Base-by-base conservation (phyloP, 768 basidiomycete species). In the Leccinum disarticulatum region DNA sequence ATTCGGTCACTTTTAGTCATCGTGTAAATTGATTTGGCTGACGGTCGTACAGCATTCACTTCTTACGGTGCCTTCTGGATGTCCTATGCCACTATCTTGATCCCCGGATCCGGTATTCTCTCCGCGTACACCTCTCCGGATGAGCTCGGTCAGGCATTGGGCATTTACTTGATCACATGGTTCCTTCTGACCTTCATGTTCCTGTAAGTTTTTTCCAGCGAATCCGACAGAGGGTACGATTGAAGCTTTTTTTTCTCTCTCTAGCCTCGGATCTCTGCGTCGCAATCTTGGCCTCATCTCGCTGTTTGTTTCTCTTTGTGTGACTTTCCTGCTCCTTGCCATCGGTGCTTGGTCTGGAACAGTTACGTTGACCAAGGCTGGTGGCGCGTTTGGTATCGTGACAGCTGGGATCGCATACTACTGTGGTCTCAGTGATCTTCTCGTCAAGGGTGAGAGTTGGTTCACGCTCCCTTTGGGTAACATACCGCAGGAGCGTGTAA, bases 41-140 rank as follows among this genome's bases (percentile, higher is more conserved):
- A 62, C 3, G 33, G 2, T 52, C 4, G 15, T 3, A 27, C 62
- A 88, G 91, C 91, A 0, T 94, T 93, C 80, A 79, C 84, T 0
- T 88, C 87, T 1, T 95, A 89, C 61, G 93, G 93, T 25, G 89
- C 86, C 3, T 95, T 94, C 80, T 95, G 92, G 92, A 77, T 94
- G 76, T 91, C 91, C 5, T 94, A 84, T 52, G 90, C 84, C 4
- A 77, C 83, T 0, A 85, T 95, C 65, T 73, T 88, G 68, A 81
- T 91, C 51, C 93, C 93, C 2, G 79, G 81, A 28, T 82, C 81
- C 4, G 91, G 91, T 14, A 80, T 93, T 50, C 11, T 64, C 5
- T 69, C 78, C 0, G 82, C 91, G 0, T 93, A 87, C 67, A 52
- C 64, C 0, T 54, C 61, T 0, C 53, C 56, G 0, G 66, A 68